Percentiles rank a stretch among this genome's conserved stretches.
These are phyloP conservation scores for Aspergillus wentii DNA, from an alignment of 495 filamentous ascomycete genomes.

Conservation along the genomic window DNA sequence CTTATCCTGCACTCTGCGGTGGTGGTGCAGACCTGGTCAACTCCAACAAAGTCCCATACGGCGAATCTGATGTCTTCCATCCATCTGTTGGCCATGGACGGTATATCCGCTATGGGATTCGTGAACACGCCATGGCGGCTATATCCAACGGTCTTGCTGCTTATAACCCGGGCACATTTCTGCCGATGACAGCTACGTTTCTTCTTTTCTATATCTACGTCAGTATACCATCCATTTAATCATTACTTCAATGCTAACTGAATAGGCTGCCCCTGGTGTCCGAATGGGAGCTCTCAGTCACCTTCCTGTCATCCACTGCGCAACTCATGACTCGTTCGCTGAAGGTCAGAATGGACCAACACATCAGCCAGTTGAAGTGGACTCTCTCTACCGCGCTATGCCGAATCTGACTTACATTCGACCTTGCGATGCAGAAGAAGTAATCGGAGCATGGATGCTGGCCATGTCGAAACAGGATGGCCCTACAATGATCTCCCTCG, in stretches of 20 bases:
- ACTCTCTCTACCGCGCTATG: slow-evolving; percentile 45
- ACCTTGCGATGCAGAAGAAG: slow-evolving; percentile 44
- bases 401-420: slow-evolving; percentile 47
- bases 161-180: slow-evolving; percentile 30
- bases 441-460: slow-evolving; percentile 37
- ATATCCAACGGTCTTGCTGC: slow-evolving; percentile 45
- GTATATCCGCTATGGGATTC: slow-evolving; percentile 46
- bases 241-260: no score
- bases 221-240: no score
- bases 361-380: slow-evolving; percentile 48
- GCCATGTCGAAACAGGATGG: slow-evolving; percentile 27
- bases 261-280: slow-evolving; percentile 38
- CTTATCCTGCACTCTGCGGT: slow-evolving; percentile 48
- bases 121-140: slow-evolving; percentile 49
- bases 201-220: slow-evolving; percentile 48
- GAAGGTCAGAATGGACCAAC: slow-evolving; percentile 49
- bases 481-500: slow-evolving; percentile 29
- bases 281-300: slow-evolving; percentile 46
- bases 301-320: slow-evolving; percentile 45
- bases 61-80: slow-evolving; percentile 50
- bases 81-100: slow-evolving; percentile 35
- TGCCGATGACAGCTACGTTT: slow-evolving; percentile 39
- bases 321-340: slow-evolving; percentile 48
- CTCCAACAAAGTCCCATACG: slow-evolving; percentile 53
- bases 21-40: slow-evolving; percentile 56